Evolutionary conservation across 257 asterid genomes (phyloP).

Genomic region (Coffea canephora): DNA sequence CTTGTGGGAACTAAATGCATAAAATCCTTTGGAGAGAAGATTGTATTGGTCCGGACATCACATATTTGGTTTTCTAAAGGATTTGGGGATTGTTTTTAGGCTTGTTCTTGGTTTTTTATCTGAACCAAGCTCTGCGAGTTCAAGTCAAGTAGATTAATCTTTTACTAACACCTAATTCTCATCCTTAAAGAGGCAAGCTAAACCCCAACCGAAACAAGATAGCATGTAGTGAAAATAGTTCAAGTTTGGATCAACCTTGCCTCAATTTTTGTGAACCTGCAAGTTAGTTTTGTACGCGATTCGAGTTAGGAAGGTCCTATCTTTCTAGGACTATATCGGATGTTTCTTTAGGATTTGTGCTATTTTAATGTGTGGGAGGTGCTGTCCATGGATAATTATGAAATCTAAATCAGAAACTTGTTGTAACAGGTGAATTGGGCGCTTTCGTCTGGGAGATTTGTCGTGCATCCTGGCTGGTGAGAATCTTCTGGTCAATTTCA

Average conservation of each 20-base stretch:
- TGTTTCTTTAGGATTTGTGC: not conserved
- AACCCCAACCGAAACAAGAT: not conserved
- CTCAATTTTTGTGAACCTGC: not conserved
- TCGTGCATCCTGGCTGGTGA: constrained; percentile 98
- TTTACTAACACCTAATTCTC: not conserved
- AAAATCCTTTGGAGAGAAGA: not conserved
- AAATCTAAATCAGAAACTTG: not conserved
- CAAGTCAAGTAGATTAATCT: not conserved
- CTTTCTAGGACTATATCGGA: not conserved
- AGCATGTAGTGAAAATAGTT: not conserved
- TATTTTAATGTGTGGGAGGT: not conserved
- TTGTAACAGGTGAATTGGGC: constrained; percentile 88
- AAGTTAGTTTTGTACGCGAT: too few species aligned
- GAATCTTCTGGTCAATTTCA: constrained; percentile 16
- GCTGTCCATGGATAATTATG: not conserved
- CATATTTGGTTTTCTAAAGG: not conserved
- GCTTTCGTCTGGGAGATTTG: constrained; percentile 64
- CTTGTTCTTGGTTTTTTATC: not conserved
- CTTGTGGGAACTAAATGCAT: not conserved
- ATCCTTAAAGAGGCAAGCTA: not conserved
- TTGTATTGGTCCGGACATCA: not conserved
- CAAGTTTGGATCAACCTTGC: not conserved
- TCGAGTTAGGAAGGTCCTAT: not conserved
- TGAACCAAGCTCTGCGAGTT: not conserved
- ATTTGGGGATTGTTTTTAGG: not conserved